A percentile compares a stretch with the other conserved stretches of the same genome.
Evolutionary conservation across 2,329 filamentous ascomycete species (phyloP).

Genomic region (Graphilbum fragrans): DNA sequence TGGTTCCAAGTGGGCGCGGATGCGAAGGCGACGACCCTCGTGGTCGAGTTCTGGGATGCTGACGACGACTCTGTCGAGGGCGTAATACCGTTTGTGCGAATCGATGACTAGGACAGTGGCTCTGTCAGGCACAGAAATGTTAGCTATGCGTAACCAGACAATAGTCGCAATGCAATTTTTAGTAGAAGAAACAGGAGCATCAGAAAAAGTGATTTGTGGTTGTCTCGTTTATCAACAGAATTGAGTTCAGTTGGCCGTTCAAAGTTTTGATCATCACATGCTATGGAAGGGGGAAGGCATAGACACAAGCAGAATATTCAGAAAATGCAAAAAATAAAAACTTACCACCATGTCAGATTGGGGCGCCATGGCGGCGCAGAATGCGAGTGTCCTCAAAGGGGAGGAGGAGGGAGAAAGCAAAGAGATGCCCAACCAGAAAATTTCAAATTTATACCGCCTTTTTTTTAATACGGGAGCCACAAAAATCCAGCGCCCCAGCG

Average conservation of each 20-base stretch:
- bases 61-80: constrained; percentile 15
- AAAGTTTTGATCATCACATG: constrained; percentile 44
- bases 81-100: constrained; percentile 17
- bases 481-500: not conserved
- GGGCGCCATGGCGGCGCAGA: not conserved
- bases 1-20: constrained; percentile 18
- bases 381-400: not conserved
- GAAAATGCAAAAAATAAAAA: constrained; percentile 7
- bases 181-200: constrained; percentile 16
- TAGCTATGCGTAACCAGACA: no score
- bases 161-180: not conserved
- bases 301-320: not conserved
- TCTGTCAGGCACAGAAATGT: no score
- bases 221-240: constrained; percentile 38
- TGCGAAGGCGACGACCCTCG: constrained; percentile 16
- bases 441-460: not conserved
- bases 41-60: constrained; percentile 17
- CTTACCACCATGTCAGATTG: not conserved
- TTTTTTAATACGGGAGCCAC: not conserved
- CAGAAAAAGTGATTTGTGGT: constrained; percentile 43
- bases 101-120: no score
- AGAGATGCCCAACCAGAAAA: not conserved
- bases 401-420: not conserved
- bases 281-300: constrained; percentile 7
- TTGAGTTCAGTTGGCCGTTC: constrained; percentile 52